These are phyloP conservation scores for Polygonum maritimum DNA, from an alignment of 148 eudicot genomes.

Conservation along the genomic window DNA sequence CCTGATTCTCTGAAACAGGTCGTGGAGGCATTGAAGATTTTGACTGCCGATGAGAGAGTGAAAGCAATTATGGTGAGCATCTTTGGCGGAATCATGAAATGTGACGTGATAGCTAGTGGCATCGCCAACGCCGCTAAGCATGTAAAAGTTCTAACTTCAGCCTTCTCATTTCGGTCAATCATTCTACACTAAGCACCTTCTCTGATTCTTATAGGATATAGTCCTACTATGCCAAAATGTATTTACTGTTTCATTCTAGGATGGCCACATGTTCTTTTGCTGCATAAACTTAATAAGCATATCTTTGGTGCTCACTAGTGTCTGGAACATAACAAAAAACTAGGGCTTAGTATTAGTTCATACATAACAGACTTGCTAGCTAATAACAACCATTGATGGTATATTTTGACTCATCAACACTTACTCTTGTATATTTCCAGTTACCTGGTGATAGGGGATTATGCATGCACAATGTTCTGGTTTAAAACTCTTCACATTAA, in stretches of 20 bases:
- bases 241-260: background rate
- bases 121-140: slow-evolving; percentile 96
- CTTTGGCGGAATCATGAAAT: slow-evolving; percentile 99
- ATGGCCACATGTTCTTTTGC: background rate
- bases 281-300: background rate
- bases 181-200: background rate
- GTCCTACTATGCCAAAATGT: background rate
- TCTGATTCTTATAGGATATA: background rate
- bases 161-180: background rate
- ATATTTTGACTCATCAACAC: slow-evolving; percentile 10
- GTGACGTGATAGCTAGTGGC: slow-evolving; percentile 96
- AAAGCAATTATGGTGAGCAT: slow-evolving; percentile 93
- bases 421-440: background rate
- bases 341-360: too few relatives aligned
- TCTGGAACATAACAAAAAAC: too few relatives aligned
- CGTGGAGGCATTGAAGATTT: slow-evolving; percentile 86
- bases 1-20: slow-evolving; percentile 18
- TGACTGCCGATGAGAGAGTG: slow-evolving; percentile 94
- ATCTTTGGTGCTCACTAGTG: too few relatives aligned
- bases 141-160: slow-evolving; percentile 21
- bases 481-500: background rate
- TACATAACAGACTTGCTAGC: too few relatives aligned
- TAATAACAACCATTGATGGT: slow-evolving; percentile 98
- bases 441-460: background rate
- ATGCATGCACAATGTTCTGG: background rate